Evolutionary conservation across 371 early-diverging fungal genomes (phyloP), one percentile per base, ranked within the genome.

Genomic region (Rhizopus sp.): DNA sequence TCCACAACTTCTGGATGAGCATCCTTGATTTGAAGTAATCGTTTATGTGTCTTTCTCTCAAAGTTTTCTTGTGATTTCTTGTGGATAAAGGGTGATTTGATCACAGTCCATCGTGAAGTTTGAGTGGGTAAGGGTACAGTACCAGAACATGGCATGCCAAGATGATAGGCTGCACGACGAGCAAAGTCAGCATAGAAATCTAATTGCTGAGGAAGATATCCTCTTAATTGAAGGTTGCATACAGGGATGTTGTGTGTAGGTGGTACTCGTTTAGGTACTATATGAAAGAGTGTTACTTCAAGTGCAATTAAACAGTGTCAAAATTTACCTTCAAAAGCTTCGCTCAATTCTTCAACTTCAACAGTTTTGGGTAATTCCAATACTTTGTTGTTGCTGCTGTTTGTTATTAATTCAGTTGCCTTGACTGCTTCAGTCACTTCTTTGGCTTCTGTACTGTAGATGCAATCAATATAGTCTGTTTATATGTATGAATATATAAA

Each of bases 1-100:
- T 89, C 80, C 31, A 95, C 84, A 1, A 83, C 86, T 48, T 91
- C 89, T 5, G 85, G 83, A 60, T 91, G 82, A 17, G 89, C 76
- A 64, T 96, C 95, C 58, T 88, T 88, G 42, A 94, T 78, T 56
- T 92, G 91, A 59, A 98, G 66, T 32, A 90, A 66, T 34, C 97
- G 85, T 72, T 90, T 87, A 69, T 93, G 89, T 55, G 93, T 93
- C 76, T 90, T 88, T 57, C 93, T 83, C 72, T 96, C 96, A 81
- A 98, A 96, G 35, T 92, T 88, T 73, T 96, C 96, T 79, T 95
- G 94, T n/a, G 92, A 83, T 75, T 96, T 94, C 71, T 94, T 96
- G 78, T 95, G 91, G 13, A 95, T 88, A 73, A 96, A 96, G n/a
- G 96, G 97, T 13, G 94, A 94, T 59, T 88, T 88, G 50, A 91